A percentile compares a stretch with the other conserved stretches of the same genome.
Conservation (phyloP, 768 basidiomycete genomes). For the Pisolithus sp. region DNA sequence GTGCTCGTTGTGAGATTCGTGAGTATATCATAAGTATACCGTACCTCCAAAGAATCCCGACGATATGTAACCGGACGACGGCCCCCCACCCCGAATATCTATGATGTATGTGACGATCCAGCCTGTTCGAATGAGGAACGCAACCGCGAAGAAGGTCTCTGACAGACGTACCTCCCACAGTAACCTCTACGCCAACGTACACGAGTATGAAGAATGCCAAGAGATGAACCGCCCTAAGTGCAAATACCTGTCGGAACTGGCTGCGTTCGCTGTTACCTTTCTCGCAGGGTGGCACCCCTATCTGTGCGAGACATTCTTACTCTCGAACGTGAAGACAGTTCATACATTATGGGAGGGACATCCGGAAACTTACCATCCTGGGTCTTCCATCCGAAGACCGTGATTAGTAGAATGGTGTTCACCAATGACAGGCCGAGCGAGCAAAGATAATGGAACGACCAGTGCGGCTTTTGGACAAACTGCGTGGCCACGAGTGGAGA, state of each 20-base stretch:
- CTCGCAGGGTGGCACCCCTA: slow-evolving; percentile 43
- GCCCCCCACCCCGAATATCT: slow-evolving; percentile 37
- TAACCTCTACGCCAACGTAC: slow-evolving; percentile 66
- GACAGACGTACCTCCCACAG: slow-evolving; percentile 30
- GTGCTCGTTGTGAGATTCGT: not conserved
- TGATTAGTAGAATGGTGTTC: slow-evolving; percentile 46
- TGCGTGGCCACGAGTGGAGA: slow-evolving; percentile 79
- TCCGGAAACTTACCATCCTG: slow-evolving; percentile 51
- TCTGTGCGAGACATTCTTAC: slow-evolving; percentile 47
- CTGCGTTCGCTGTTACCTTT: slow-evolving; percentile 28
- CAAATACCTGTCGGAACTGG: slow-evolving; percentile 47
- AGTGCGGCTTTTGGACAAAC: slow-evolving; percentile 56
- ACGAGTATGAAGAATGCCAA: slow-evolving; percentile 59
- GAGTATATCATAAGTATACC: not conserved
- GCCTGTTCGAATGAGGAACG: slow-evolving; percentile 28
- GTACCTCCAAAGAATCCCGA: slow-evolving; percentile 53
- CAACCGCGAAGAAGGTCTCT: not conserved
- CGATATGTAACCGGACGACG: slow-evolving; percentile 44
- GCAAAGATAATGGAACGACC: slow-evolving; percentile 75
- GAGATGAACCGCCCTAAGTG: slow-evolving; percentile 48
- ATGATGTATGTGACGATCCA: slow-evolving; percentile 66
- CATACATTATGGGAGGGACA: not conserved
- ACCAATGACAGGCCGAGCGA: slow-evolving; percentile 61
- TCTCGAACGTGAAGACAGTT: not conserved
- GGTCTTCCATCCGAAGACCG: slow-evolving; percentile 60